Evolutionary conservation across 176 grass and related monocot species (phyloP).

Genomic region (Oryza meyeriana): DNA sequence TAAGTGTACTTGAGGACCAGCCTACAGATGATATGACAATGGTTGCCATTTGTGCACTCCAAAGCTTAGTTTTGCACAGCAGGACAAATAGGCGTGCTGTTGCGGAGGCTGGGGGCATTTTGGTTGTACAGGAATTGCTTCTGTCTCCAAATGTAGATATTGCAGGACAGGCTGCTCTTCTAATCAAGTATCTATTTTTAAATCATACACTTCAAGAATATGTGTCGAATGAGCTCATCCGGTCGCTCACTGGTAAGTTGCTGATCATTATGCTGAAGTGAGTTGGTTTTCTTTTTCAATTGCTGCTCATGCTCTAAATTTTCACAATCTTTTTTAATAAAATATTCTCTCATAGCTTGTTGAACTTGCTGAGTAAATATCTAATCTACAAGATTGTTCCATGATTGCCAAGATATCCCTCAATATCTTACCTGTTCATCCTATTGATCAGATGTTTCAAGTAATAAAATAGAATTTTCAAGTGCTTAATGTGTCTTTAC

Average conservation of each 20-base stretch:
- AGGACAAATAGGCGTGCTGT: constrained; percentile 93
- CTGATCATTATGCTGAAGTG: background rate
- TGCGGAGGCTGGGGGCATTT: constrained; percentile 89
- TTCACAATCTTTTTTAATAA: constrained; percentile 6
- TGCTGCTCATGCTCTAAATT: constrained; percentile 12
- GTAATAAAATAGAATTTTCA: constrained; percentile 8
- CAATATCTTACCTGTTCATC: background rate
- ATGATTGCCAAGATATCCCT: background rate
- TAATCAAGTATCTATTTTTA: constrained; percentile 92
- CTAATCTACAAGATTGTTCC: background rate
- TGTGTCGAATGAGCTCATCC: constrained; percentile 92
- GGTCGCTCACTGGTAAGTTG: constrained; percentile 83
- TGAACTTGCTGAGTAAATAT: background rate
- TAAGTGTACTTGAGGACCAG: constrained; percentile 90
- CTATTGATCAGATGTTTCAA: constrained; percentile 6
- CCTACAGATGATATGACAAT: constrained; percentile 93
- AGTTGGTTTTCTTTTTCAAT: background rate
- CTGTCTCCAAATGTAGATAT: constrained; percentile 80
- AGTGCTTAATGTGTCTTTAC: background rate
- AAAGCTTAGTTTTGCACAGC: constrained; percentile 96
- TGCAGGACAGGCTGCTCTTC: constrained; percentile 73
- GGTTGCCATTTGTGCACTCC: constrained; percentile 91
- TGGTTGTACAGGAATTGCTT: constrained; percentile 87
- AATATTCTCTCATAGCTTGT: background rate
- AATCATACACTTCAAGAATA: constrained; percentile 99